Evolutionary conservation across 331 rosid genomes (phyloP), one percentile per base, ranked within the genome.

Genomic region (Cydonia oblonga): DNA sequence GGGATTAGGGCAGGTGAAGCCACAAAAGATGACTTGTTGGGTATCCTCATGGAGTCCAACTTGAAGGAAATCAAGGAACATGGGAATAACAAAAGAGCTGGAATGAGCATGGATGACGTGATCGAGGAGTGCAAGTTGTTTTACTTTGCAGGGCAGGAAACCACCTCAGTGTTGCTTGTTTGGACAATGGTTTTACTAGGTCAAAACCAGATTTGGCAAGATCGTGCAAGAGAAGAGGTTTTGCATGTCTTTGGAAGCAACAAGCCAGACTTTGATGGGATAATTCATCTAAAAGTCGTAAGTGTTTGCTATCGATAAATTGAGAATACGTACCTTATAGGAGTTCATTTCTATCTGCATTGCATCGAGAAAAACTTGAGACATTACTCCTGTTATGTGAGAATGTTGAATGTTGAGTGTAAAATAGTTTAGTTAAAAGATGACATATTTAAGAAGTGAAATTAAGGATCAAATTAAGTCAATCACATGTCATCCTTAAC

Each of bases 211-310:
- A 10, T 22, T 14, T 53, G 78, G 78, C 71, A 74, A 74, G 7
- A 68, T 62, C 64, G 20, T 46, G 71, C 78, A 64, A 51, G 78
- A 24, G n/a, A 58, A 24, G 64, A 58, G 32, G 87, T 88, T 38
- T 22, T 87, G 49, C 49, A 42, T 0, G 86, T 77, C 51, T 86
- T 88, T 74, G 86, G 86, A 1, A 58, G 61, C 52, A 40, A 75
- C 20, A 75, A 72, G 15, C 88, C 95, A 14, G 67, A 85, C 64
- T 85, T 70, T 70, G 88, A 88, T 29, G 87, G 87, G 4, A 49
- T 90, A 40, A 64, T 5, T 71, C 87, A 52, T 44, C 84, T 90
- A 5, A 88, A 86, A 82, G 76, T 83, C 46, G 95, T 90, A 61
- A 84, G 88, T 80, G 19, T 15, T 42, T 42, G 14, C 49, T 35